Percentiles rank a stretch among this genome's conserved stretches.
These are phyloP conservation scores for Castanea mollissima DNA, from an alignment of 306 rosid genomes.

Conservation along the genomic window DNA sequence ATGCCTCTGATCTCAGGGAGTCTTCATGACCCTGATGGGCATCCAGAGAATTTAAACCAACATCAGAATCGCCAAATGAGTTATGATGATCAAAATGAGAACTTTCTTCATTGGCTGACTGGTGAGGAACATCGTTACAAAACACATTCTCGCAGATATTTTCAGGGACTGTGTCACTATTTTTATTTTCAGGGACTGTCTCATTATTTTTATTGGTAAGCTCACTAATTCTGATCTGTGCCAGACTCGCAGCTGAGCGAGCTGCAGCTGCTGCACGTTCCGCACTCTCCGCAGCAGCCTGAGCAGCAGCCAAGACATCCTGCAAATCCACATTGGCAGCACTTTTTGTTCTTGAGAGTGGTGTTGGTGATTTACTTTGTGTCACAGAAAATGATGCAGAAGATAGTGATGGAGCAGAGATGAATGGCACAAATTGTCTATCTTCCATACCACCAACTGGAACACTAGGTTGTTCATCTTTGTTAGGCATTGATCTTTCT, in stretches of 20 bases:
- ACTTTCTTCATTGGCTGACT: constrained; percentile 28
- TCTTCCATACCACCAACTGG: constrained; percentile 48
- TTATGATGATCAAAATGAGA: constrained; percentile 26
- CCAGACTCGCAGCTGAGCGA: constrained; percentile 85
- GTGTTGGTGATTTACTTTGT: constrained; percentile 33
- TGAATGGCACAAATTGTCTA: constrained; percentile 82
- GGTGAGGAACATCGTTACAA: constrained; percentile 30
- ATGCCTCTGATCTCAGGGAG: constrained; percentile 32
- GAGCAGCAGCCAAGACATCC: constrained; percentile 94
- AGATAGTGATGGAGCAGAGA: constrained; percentile 59
- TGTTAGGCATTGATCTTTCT: constrained; percentile 34
- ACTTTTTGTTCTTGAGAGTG: constrained; percentile 43
- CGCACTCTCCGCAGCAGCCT: constrained; percentile 89
- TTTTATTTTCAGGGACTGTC: constrained; percentile 34
- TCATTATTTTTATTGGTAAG: constrained; percentile 58
- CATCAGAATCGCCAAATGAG: constrained; percentile 25
- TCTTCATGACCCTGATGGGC: constrained; percentile 37
- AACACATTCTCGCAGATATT: constrained; percentile 61
- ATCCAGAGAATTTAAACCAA: constrained; percentile 16
- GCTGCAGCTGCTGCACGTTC: constrained; percentile 94
- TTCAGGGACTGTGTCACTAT: constrained; percentile 33
- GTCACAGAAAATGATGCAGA: constrained; percentile 43
- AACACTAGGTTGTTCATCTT: constrained; percentile 40
- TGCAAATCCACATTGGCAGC: constrained; percentile 59
- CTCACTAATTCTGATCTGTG: constrained; percentile 66